Conservation (phyloP, 2,329 filamentous ascomycete species). For the Magnaporthales sp. region DNA sequence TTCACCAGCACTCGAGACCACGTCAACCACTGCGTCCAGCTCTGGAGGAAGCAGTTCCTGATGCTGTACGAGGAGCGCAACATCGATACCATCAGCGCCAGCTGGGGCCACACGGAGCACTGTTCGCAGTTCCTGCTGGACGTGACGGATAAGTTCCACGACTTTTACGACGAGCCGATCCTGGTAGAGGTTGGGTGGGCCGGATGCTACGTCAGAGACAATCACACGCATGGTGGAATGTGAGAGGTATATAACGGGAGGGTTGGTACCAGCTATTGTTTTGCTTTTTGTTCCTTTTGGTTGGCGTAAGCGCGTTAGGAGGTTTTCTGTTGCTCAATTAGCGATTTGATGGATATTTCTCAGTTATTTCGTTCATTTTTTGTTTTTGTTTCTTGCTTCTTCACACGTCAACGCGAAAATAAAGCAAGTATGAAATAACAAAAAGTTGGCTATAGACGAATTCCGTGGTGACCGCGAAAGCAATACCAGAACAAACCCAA, state of each 20-base stretch:
- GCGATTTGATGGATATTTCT: not conserved
- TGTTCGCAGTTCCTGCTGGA: slow-evolving; percentile 19
- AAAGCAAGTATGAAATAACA: not conserved
- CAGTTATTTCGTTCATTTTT: not conserved
- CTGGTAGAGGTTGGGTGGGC: slow-evolving; percentile 2
- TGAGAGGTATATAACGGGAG: not conserved
- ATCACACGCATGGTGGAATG: not conserved
- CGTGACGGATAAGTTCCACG: slow-evolving; percentile 11
- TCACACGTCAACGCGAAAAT: not conserved
- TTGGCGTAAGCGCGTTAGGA: not conserved
- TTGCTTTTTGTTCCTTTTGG: not conserved
- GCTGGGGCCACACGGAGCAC: slow-evolving; percentile 17
- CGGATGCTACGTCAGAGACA: slow-evolving; percentile 4
- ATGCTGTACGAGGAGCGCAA: slow-evolving; percentile 14
- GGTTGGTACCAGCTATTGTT: not conserved
- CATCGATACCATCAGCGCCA: slow-evolving; percentile 14
- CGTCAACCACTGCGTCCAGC: slow-evolving; percentile 18
- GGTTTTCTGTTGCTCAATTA: not conserved
- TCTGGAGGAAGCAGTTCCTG: slow-evolving; percentile 18
- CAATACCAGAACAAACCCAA: not conserved
- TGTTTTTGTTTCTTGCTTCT: not conserved
- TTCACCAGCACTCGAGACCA: slow-evolving; percentile 16
- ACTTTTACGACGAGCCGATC: slow-evolving; percentile 11
- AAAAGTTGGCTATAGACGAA: not conserved
- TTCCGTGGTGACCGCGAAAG: not conserved